Conservation (phyloP, 305 asterid genomes). For the Solanum chacoense region DNA sequence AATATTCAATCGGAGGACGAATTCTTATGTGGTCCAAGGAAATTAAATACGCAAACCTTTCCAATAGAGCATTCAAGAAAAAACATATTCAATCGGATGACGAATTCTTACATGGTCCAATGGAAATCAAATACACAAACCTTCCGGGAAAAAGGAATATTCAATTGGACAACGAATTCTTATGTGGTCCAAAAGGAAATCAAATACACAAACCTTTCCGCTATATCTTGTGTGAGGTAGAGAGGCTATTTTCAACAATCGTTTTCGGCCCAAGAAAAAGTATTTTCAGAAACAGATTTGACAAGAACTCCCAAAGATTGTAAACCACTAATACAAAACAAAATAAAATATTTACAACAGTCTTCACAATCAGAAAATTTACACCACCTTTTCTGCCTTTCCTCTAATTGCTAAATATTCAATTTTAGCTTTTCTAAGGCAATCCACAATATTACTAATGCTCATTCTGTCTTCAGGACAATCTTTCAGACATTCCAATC, state of each 20-base stretch:
- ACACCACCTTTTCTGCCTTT: not conserved
- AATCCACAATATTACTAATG: not conserved
- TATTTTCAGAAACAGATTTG: too few relatives aligned
- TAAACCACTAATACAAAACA: not conserved
- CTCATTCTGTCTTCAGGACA: not conserved
- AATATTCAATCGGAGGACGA: not conserved
- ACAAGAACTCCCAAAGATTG: too few relatives aligned
- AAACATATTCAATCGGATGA: not conserved
- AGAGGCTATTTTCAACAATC: not conserved
- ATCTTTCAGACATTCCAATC: not conserved
- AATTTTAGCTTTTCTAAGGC: not conserved
- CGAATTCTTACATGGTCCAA: not conserved
- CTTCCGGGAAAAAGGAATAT: accelerated
- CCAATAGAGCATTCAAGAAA: not conserved
- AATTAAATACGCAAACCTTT: not conserved
- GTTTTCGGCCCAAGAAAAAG: not conserved
- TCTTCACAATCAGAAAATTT: not conserved
- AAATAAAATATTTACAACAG: not conserved
- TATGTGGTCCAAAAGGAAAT: not conserved
- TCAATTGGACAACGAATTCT: not conserved
- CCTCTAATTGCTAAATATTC: not conserved
- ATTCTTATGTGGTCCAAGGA: not conserved
- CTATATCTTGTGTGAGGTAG: not conserved
- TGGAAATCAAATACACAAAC: too few relatives aligned
- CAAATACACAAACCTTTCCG: not conserved